These are phyloP conservation scores for Coriolopsis trogii DNA, from an alignment of 1,284 basidiomycete genomes.

Conservation along the genomic window DNA sequence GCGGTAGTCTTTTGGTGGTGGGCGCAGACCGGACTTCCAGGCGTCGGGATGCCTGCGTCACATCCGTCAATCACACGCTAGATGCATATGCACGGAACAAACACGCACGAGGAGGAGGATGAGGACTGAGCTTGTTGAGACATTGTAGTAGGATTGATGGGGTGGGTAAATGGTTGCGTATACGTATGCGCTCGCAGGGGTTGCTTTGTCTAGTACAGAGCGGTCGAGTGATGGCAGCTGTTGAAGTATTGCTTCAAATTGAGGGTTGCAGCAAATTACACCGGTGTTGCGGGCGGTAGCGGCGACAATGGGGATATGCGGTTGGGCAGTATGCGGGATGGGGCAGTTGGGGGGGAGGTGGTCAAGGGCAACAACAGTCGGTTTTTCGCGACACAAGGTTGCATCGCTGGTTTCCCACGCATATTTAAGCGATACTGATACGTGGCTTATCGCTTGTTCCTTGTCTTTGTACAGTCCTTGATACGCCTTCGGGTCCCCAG, in stretches of 20 bases:
- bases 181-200: constrained; percentile 16
- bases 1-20: constrained; percentile 88
- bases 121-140: constrained; percentile 46
- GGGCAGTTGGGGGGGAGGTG: constrained; percentile 6
- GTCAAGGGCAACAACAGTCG: constrained; percentile 15
- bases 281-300: neutral
- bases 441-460: constrained; percentile 3
- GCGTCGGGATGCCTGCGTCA: constrained; percentile 32
- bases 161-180: constrained; percentile 12
- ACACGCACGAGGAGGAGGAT: constrained; percentile 44
- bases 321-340: too few species aligned
- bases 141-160: constrained; percentile 30
- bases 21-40: constrained; percentile 81
- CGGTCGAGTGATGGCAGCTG: neutral
- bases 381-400: constrained; percentile 15
- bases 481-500: too few species aligned
- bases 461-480: too few species aligned
- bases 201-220: constrained; percentile 22
- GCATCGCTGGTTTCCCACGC: constrained; percentile 14
- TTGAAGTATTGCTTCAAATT: neutral
- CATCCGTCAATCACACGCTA: neutral
- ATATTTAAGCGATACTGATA: constrained; percentile 12
- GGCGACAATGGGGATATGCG: neutral
- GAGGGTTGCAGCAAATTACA: neutral
- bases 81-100: neutral